Evolutionary conservation across 768 basidiomycete genomes (phyloP).

Genomic region (Tulasnella sp.): DNA sequence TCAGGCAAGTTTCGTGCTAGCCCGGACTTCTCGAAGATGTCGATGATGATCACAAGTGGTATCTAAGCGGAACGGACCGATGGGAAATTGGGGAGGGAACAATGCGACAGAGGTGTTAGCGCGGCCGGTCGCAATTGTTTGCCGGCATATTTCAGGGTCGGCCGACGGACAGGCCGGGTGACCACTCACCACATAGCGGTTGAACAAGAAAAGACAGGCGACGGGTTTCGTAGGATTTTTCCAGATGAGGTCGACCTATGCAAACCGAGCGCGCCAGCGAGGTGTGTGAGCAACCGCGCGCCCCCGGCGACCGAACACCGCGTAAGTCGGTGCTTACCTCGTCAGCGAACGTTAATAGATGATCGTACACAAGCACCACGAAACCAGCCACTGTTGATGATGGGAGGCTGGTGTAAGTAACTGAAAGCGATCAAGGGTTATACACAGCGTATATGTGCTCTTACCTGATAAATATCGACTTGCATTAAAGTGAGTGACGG

Average conservation of each 20-base stretch:
- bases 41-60: conserved; percentile 15
- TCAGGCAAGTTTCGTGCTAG: conserved; percentile 14
- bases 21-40: conserved; percentile 21
- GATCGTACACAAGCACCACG: conserved; percentile 24
- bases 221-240: conserved; percentile 11
- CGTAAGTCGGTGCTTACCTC: neutral
- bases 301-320: too few species aligned
- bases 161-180: neutral
- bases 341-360: conserved; percentile 24
- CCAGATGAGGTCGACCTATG: conserved; percentile 25
- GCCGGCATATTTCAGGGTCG: neutral
- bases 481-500: conserved; percentile 12
- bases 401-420: neutral
- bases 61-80: conserved; percentile 14
- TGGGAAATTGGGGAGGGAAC: neutral
- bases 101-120: neutral
- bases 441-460: neutral
- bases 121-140: neutral
- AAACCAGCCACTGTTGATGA: conserved; percentile 24
- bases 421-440: neutral
- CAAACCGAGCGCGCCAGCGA: neutral
- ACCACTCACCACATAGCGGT: conserved; percentile 23
- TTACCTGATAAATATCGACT: conserved; percentile 5
- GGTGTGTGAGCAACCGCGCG: neutral
- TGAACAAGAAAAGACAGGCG: conserved; percentile 23